Conservation (phyloP, 495 filamentous ascomycete species). For the Pseudotulostoma volvatum region DNA sequence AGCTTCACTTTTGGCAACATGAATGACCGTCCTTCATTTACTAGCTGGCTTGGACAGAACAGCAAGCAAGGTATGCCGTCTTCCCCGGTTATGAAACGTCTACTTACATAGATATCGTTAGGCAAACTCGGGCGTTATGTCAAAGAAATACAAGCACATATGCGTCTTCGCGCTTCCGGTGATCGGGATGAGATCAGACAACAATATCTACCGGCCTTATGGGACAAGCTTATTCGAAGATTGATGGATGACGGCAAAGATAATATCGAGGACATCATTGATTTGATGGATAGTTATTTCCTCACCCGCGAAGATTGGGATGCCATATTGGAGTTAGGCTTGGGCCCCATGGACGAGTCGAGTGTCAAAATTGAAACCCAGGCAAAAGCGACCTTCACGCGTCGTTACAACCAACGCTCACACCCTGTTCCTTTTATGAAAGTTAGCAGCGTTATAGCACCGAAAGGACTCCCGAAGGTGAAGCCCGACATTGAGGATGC, state of each 20-base stretch:
- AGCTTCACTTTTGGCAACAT: conserved; percentile 73
- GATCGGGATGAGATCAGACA: conserved; percentile 89
- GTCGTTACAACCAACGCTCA: conserved; percentile 68
- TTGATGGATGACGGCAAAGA: conserved; percentile 61
- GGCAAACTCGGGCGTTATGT: conserved; percentile 68
- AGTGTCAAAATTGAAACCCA: conserved; percentile 63
- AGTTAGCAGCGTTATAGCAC: conserved; percentile 57
- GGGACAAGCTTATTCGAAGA: conserved; percentile 58
- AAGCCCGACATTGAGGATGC: conserved; percentile 92
- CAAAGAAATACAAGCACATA: conserved; percentile 93
- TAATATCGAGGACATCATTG: conserved; percentile 53
- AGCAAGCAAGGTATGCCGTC: conserved; percentile 52
- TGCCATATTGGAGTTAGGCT: conserved; percentile 73
- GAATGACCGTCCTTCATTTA: conserved; percentile 47
- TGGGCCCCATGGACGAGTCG: conserved; percentile 65
- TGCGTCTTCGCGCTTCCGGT: conserved; percentile 81
- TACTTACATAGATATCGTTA: conserved; percentile 14
- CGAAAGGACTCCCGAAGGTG: conserved; percentile 51
- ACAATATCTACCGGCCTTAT: conserved; percentile 83
- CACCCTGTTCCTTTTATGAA: conserved; percentile 97
- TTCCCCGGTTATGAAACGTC: not conserved
- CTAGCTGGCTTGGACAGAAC: conserved; percentile 86
- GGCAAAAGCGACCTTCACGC: conserved; percentile 78
- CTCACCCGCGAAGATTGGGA: conserved; percentile 94
- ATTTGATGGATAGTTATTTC: conserved; percentile 94